Evolutionary conservation across 2,329 filamentous ascomycete species (phyloP).

Genomic region (Fusarium sp.): DNA sequence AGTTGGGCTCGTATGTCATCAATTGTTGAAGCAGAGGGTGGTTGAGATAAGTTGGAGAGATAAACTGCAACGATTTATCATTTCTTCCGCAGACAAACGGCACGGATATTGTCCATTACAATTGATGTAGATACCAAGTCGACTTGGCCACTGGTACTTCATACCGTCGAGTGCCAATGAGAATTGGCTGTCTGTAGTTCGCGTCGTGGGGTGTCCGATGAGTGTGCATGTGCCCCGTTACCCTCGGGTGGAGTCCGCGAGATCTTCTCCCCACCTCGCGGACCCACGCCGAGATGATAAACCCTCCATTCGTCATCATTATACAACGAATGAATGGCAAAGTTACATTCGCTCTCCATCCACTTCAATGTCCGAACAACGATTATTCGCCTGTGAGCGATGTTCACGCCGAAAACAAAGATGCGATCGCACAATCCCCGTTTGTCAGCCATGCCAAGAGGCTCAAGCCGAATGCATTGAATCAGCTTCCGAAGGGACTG

Average conservation of each 20-base stretch:
- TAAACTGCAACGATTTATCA: background rate
- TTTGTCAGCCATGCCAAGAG: background rate
- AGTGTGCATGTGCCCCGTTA: background rate
- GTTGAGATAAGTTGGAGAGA: fast-evolving
- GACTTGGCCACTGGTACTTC: background rate
- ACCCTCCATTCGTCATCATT: background rate
- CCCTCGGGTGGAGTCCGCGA: background rate
- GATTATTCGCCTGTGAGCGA: background rate
- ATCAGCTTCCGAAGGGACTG: background rate
- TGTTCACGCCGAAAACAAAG: background rate
- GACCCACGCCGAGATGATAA: background rate
- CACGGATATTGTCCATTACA: too few species aligned
- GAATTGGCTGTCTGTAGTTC: background rate
- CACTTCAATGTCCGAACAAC: background rate
- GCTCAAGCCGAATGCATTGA: background rate
- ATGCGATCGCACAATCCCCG: background rate
- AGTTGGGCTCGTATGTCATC: fast-evolving
- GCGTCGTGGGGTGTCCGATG: background rate
- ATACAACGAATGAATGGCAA: background rate
- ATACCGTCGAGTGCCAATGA: background rate
- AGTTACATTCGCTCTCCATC: background rate
- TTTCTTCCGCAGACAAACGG: background rate
- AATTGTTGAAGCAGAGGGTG: fast-evolving
- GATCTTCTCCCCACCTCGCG: background rate
- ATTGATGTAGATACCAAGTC: background rate